Evolutionary conservation across 202 grass and related monocot species (phyloP), one percentile per base, ranked within the genome.

Genomic region (Eragrostis tef): DNA sequence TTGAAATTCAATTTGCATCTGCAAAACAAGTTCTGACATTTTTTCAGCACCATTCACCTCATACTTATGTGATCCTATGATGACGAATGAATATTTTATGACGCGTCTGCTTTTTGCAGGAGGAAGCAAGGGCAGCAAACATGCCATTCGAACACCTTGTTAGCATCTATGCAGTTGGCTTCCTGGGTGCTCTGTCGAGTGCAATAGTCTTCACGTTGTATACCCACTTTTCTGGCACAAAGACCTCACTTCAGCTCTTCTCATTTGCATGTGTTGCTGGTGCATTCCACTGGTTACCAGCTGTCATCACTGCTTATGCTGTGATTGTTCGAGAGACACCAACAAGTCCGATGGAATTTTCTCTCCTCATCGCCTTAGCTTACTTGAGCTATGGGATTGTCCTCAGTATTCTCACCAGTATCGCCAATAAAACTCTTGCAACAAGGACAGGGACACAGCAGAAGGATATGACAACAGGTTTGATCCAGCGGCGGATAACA

Each of bases 251-350:
- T 70, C 59, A 84, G 57, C 64, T 86, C 66, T 93, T 90, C 88
- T 83, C 66, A 34, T 80, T 90, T 27, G 85, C 79, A 15, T 93
- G 88, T 57, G 20, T 93, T 81, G 91, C 88, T 16, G 91, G 91
- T 70, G 79, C 83, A 2, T 90, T 93, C 82, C 85, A 90, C 22
- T 93, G 91, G 91, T 64, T 90, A 62, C 91, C 88, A 36, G 82
- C 88, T 75, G 67, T 64, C 59, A 68, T 93, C 15, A 61, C 88
- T 3, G 70, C 70, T 47, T 90, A 88, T 83, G 88, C 70, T 48
- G 79, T 87, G 70, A 83, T 88, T 73, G 48, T 86, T 6, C 72
- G 0, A 67, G 88, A 86, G 71, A 39, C 36, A 3, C 73, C 86
- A 64, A 74, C 67, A 36, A 78, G 52, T 69, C 75, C 85, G 21